Evolutionary conservation across 495 filamentous ascomycete species (phyloP), one percentile per base, ranked within the genome.

Genomic region (Neurospora discreta): DNA sequence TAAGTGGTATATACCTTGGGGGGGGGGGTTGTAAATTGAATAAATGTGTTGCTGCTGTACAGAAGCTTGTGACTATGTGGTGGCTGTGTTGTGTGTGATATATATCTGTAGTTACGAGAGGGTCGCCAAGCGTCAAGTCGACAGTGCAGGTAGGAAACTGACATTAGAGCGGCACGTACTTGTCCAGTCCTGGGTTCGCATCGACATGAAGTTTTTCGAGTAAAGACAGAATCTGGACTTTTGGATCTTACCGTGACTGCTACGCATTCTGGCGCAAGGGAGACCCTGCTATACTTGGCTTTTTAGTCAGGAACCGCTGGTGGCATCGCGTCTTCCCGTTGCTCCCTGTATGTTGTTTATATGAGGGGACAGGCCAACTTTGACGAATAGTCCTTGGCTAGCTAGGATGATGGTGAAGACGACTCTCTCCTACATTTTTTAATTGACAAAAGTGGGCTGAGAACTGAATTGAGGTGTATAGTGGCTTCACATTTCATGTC

Each of bases 1-100:
- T 84, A 72, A 76, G 38, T 39, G 3, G 33, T 69, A 52, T 11
- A 39, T 43, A 20, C 11, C 7, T 72, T 23, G 18, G 5, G 42
- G 10, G 1, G 69, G 13, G 52, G 11, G 5, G 52, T 30, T 60
- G 4, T 1, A 33, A 60, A 33, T 60, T 15, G 4, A 60, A 60
- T 16, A n/a, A 13, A 16, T 9, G 52, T 33, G 52, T 60, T 60
- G 3, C 52, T 60, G 26, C 15, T 60, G 3, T 60, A 13, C 26
- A 33, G 1, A 16, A 3, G 13, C 52, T 33, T 60, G 52, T 60
- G 26, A 60, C 15, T 33, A 23, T 18, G 2, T 26, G 46, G 46
- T 7, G 46, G 3, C 2, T 26, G 20, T 52, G 4, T 3, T 26
- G 5, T 15, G 8, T 20, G 10, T 26, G 44, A 23, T 52, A 52